A percentile compares a stretch with the other conserved stretches of the same genome.
Conservation (phyloP, 192 early-diverging fungal genomes). For the Coemansia interrupta region DNA sequence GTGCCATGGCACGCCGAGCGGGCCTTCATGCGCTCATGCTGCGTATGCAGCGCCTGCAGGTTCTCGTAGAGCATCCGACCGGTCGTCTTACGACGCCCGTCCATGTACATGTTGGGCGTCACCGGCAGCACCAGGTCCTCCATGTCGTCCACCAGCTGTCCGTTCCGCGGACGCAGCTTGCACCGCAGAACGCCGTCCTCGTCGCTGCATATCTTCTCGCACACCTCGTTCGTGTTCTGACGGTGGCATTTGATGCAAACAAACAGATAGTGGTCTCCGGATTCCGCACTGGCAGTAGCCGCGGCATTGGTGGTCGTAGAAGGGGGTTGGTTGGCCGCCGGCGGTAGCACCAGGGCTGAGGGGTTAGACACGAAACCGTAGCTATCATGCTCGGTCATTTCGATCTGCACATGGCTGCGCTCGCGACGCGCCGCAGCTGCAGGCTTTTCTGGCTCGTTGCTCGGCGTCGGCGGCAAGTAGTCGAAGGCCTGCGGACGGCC, state of each 20-base stretch:
- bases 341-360: conserved; percentile 24
- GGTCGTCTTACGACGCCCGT: conserved; percentile 49
- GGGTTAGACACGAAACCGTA: conserved; percentile 51
- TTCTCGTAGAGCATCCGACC: conserved; percentile 53
- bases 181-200: conserved; percentile 47
- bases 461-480: conserved; percentile 26
- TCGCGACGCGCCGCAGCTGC: conserved; percentile 15
- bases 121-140: conserved; percentile 52
- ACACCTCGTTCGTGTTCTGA: conserved; percentile 50
- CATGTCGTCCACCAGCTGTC: conserved; percentile 41
- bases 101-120: conserved; percentile 48
- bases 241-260: conserved; percentile 53
- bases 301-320: neutral
- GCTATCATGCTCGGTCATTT: conserved; percentile 38
- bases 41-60: conserved; percentile 42
- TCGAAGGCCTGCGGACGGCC: conserved; percentile 45
- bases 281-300: neutral
- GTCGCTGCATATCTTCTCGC: conserved; percentile 54
- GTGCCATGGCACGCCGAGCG: conserved; percentile 43
- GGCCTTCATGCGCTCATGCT: conserved; percentile 46
- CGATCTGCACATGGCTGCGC: conserved; percentile 43
- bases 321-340: neutral
- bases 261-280: conserved; percentile 47
- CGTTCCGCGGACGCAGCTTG: conserved; percentile 44
- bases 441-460: neutral